Base-by-base conservation (phyloP, 805 yeast species). In the Candida andamanensis region DNA sequence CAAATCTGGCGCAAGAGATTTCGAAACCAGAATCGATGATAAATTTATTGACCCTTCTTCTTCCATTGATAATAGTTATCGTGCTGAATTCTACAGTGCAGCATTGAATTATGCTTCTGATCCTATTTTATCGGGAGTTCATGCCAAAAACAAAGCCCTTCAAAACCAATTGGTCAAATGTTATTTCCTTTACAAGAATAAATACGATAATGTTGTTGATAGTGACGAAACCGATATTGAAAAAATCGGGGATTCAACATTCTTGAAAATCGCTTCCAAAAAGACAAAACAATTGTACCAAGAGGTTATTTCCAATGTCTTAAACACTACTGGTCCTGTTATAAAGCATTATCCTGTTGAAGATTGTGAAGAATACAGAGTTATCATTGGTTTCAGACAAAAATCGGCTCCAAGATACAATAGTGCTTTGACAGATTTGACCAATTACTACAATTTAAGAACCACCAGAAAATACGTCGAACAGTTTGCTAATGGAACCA, bases 401-500 rank as follows among this genome's bases (percentile, higher is more conserved):
- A 78, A 79, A 41, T 69, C 95, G 16, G 80, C 97, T 9, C 81
- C 92, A 28, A 80, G 86, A 45, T 90, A 82, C 66, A 85, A 80
- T 58, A 78, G 94, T 21, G 95, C 97, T 14, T 70, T 90, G 40
- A 74, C 85, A 30, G 83, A 89, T 42, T 71, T 90, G 56, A 89
- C 89, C 49, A 82, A 82, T 55, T 92, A 86, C 68, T 90, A 90
- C 62, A 83, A 86, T 41, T 72, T 92, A 46, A 74, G 76, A 28
- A 78, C 89, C 38, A 78, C 92, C 30, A 77, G 96, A 58, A 87
- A 87, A 63, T 92, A 89, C 54, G 87, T 92, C 37, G 98, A 90
- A 59, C 92, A 89, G 56, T 92, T 90, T 56, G 70, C 89, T 44
- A 86, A 89, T 53, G 95, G 95, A 32, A 74, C 80, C 42, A 80